Conservation (phyloP, 768 basidiomycete genomes). For the Mycena venus region DNA sequence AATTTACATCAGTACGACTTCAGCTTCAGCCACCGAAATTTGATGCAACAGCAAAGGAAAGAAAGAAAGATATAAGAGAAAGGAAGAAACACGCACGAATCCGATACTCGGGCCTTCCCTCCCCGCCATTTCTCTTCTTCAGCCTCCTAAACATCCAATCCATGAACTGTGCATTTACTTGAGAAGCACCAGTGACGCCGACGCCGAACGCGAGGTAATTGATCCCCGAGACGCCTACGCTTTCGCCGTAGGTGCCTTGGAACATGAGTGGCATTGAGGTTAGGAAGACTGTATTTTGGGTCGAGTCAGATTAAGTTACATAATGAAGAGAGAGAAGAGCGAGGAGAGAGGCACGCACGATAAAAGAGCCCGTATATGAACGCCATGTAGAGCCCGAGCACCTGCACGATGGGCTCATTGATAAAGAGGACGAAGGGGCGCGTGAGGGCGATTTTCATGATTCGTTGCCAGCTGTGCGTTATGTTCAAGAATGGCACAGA, state of each 20-base stretch:
- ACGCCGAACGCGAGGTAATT: slow-evolving; percentile 81
- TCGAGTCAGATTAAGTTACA: too few relatives aligned
- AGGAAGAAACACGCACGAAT: slow-evolving; percentile 58
- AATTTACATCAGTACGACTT: not conserved
- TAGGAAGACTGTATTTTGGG: slow-evolving; percentile 73
- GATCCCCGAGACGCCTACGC: slow-evolving; percentile 70
- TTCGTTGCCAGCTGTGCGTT: too few relatives aligned
- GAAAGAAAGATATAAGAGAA: too few relatives aligned
- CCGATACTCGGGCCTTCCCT: slow-evolving; percentile 65
- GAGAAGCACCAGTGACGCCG: slow-evolving; percentile 68
- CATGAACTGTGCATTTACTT: slow-evolving; percentile 67
- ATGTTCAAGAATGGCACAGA: too few relatives aligned
- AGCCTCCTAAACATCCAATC: slow-evolving; percentile 70
- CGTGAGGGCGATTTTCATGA: too few relatives aligned
- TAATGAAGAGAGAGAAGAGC: too few relatives aligned
- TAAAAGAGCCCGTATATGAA: not conserved
- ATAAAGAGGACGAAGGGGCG: too few relatives aligned
- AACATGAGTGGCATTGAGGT: slow-evolving; percentile 76
- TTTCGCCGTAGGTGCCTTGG: slow-evolving; percentile 64
- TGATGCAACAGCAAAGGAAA: too few relatives aligned
- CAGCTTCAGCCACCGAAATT: not conserved
- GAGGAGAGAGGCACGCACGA: too few relatives aligned
- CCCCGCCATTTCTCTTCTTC: slow-evolving; percentile 58
- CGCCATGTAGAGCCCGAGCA: not conserved
- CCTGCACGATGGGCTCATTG: slow-evolving; percentile 57